These are phyloP conservation scores for Tetrahymena malaccensis DNA, from an alignment of 73 alveolate genomes.

Conservation along the genomic window DNA sequence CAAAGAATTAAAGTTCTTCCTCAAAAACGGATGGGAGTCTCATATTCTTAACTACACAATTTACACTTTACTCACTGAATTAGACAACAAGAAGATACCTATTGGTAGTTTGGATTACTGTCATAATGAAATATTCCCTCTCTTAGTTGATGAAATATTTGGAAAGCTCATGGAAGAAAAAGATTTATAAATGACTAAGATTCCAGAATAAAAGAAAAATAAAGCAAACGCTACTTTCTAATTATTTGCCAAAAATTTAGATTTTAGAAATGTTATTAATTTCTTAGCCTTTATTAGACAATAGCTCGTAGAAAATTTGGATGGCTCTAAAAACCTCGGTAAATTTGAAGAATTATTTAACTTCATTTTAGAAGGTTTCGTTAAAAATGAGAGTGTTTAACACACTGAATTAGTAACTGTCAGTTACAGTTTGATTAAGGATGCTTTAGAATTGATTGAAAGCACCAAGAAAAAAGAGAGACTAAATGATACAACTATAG, in stretches of 20 bases:
- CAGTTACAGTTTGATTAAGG: background rate
- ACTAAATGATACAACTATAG: background rate
- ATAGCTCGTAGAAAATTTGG: background rate
- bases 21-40: background rate
- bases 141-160: background rate
- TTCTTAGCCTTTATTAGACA: background rate
- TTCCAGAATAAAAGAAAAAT: background rate
- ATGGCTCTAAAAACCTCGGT: background rate
- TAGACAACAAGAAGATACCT: background rate
- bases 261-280: background rate
- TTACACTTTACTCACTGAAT: background rate
- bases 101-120: background rate
- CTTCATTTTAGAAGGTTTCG: background rate
- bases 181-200: background rate
- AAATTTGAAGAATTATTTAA: background rate
- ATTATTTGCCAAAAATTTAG: background rate
- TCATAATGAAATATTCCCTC: background rate
- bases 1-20: background rate
- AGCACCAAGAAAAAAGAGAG: background rate
- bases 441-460: background rate
- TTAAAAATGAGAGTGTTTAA: background rate
- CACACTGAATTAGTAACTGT: background rate
- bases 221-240: background rate
- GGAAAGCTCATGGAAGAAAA: background rate
- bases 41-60: background rate